Percentiles rank a stretch among this genome's conserved stretches.
These are phyloP conservation scores for Fusarium poae DNA, from an alignment of 2,329 filamentous ascomycete species.

Conservation along the genomic window DNA sequence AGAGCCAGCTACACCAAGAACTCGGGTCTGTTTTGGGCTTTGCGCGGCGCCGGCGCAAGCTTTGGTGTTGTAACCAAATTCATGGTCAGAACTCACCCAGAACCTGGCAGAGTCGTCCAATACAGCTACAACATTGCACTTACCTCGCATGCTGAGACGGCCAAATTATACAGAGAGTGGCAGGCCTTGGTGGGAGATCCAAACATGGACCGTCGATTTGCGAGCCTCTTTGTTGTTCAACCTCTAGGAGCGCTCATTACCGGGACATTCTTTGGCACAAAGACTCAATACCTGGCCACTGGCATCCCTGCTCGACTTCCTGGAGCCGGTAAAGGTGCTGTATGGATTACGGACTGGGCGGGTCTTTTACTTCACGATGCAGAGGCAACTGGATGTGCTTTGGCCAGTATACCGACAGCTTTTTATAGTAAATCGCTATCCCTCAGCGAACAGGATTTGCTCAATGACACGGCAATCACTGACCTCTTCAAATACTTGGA, in stretches of 20 bases:
- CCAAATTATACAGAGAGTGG: conserved; percentile 67
- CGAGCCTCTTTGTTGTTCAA: conserved; percentile 67
- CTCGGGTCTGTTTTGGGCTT: conserved; percentile 67
- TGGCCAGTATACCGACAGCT: conserved; percentile 61
- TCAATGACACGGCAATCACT: conserved; percentile 60
- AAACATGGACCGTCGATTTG: conserved; percentile 69
- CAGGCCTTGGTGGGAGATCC: conserved; percentile 68
- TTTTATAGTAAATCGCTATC: conserved; percentile 72
- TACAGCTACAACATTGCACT: conserved; percentile 69
- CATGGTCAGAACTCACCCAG: conserved; percentile 66
- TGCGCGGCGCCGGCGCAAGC: conserved; percentile 68
- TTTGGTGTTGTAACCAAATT: conserved; percentile 71
- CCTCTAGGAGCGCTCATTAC: conserved; percentile 68
- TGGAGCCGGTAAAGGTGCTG: conserved; percentile 52
- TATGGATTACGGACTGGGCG: conserved; percentile 73
- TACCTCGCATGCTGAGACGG: conserved; percentile 61
- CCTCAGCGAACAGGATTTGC: conserved; percentile 63
- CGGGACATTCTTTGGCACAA: conserved; percentile 71
- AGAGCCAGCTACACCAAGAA: conserved; percentile 63
- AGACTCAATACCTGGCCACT: conserved; percentile 65
- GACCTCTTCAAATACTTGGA: conserved; percentile 68
- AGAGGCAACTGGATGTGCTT: conserved; percentile 61
- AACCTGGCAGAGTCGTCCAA: conserved; percentile 68
- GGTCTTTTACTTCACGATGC: conserved; percentile 67
- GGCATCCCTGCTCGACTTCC: conserved; percentile 65